Evolutionary conservation across 495 filamentous ascomycete species (phyloP), one percentile per base, ranked within the genome.

Genomic region (Annulohypoxylon stygium): DNA sequence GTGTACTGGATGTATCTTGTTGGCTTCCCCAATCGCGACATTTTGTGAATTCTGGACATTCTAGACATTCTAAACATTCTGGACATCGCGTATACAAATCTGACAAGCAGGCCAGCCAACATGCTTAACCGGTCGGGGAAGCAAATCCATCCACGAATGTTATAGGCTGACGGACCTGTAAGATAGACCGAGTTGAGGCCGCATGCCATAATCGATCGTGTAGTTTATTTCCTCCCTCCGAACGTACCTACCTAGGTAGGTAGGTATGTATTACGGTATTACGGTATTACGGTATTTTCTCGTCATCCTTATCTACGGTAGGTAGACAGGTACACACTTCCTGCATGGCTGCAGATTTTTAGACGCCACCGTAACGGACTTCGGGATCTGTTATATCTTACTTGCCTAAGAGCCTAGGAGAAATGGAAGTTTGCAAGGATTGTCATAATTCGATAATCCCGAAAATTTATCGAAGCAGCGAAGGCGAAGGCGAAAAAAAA

Each of bases 151-250:
- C 20, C 20, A 23, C 1, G 20, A 61, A 61, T 30, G 65, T 69
- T 61, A 64, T 64, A 63, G 51, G 58, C 63, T 58, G 70, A 68
- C 53, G 63, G 50, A 30, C 26, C 34, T n/a, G 57, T 67, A 50
- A 69, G 65, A 69, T 69, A 57, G 71, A 73, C 71, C 62, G 66
- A 69, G 50, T 63, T 66, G 66, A 61, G 61, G 66, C 66, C 66
- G 71, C 57, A 72, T 57, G 2, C 45, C 14, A 58, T 51, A 26
- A 11, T 57, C 30, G 39, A 41, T 10, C 11, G 34, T 60, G 20
- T 54, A 26, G 20, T 30, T 54, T 54, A 4, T 54, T 60, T 45
- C 57, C 11, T 10, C 25, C 20, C 10, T 23, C 9, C 10, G 37
- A 36, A 6, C 34, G 34, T 36, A 36, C 34, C 34, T 36, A 36